Percentiles rank a stretch among this genome's conserved stretches.
Evolutionary conservation across 176 grass and related monocot genomes (phyloP).

Genomic region (Poa annua): DNA sequence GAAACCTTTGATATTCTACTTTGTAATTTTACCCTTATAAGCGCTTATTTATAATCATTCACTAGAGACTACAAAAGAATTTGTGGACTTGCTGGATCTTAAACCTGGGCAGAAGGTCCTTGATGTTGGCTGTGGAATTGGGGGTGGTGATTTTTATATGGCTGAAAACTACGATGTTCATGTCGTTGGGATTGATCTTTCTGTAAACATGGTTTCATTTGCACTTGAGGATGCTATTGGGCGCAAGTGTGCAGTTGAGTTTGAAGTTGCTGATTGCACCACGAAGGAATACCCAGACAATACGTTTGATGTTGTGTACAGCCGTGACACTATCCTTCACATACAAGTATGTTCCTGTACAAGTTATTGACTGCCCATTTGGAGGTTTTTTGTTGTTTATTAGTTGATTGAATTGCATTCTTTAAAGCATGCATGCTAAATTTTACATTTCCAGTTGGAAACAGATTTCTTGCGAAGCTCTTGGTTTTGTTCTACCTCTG

Average conservation of each 20-base stretch:
- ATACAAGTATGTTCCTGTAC: conserved; percentile 67
- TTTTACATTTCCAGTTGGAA: background rate
- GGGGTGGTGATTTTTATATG: conserved; percentile 98
- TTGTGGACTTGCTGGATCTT: conserved; percentile 79
- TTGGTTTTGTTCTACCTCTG: conserved; percentile 10
- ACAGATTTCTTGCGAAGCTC: background rate
- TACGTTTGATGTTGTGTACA: conserved; percentile 88
- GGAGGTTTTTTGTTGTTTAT: background rate
- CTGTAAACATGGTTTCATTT: conserved; percentile 97
- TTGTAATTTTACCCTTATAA: conserved; percentile 10
- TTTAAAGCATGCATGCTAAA: background rate
- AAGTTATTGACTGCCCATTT: background rate
- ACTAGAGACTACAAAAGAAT: conserved; percentile 94
- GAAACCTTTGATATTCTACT: conserved; percentile 27
- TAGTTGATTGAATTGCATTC: background rate
- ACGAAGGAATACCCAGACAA: conserved; percentile 79
- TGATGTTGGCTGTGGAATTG: conserved; percentile 96
- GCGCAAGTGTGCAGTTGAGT: conserved; percentile 79
- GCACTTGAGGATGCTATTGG: conserved; percentile 91
- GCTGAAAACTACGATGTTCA: conserved; percentile 89
- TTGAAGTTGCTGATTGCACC: conserved; percentile 97
- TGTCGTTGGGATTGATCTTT: conserved; percentile 96
- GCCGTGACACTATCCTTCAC: conserved; percentile 93
- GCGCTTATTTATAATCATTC: conserved; percentile 2
- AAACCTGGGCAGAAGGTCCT: conserved; percentile 91